Percentiles rank a stretch among this genome's conserved stretches.
phyloP scores from a whole-genome alignment of 495 filamentous ascomycete genomes.

The Neurospora tetraspora region DNA sequence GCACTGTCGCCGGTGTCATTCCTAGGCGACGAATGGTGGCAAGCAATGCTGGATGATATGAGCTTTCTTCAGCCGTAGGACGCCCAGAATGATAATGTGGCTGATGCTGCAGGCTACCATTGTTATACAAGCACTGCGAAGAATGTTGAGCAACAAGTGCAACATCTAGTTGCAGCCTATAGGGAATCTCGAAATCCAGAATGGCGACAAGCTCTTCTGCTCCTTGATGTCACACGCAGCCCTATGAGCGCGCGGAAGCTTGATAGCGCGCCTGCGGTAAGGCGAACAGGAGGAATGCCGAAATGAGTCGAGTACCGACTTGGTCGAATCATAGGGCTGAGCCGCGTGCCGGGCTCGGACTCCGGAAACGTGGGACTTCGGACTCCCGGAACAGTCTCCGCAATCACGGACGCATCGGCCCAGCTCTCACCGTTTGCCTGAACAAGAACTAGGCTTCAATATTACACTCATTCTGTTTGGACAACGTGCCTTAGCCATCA shows the following conservation, averaged over 20 bases:
- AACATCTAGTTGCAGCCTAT: not conserved
- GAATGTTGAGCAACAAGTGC: not conserved
- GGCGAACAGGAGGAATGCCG: not conserved
- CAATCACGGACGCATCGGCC: not conserved
- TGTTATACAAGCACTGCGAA: not conserved
- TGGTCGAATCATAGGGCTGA: not conserved
- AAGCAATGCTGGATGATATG: conserved; percentile 4
- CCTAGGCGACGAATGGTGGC: conserved; percentile 8
- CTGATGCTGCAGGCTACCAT: not conserved
- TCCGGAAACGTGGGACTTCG: not conserved
- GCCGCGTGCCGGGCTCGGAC: not conserved
- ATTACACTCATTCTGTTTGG: not conserved
- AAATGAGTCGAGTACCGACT: not conserved
- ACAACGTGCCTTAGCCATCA: not conserved
- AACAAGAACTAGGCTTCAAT: not conserved
- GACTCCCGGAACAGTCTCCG: not conserved
- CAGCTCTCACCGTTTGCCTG: not conserved
- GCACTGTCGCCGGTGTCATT: not conserved
- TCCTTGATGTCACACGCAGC: not conserved
- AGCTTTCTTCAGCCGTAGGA: conserved; percentile 1
- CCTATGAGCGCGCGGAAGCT: not conserved
- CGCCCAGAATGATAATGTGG: not conserved
- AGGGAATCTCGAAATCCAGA: not conserved
- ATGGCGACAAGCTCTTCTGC: not conserved
- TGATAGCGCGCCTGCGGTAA: not conserved